These are phyloP conservation scores for Pachysandra terminalis DNA, from an alignment of 164 flowering plant genomes.

Conservation along the genomic window DNA sequence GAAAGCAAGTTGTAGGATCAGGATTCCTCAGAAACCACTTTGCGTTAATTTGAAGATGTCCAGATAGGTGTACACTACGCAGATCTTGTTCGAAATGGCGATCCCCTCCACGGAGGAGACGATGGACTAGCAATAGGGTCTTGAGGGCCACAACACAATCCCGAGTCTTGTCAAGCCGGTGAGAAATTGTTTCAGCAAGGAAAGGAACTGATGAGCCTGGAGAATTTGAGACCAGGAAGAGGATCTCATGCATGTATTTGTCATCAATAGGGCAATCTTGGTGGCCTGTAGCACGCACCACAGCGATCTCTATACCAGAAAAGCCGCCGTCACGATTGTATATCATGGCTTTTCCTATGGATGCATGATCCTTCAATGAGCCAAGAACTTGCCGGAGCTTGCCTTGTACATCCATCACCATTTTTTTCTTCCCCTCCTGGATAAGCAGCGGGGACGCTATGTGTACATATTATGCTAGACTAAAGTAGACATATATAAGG, in stretches of 20 bases:
- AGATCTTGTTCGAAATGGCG: slow-evolving; percentile 54
- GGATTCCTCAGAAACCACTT: slow-evolving; percentile 25
- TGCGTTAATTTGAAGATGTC: slow-evolving; percentile 39
- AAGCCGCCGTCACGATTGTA: slow-evolving; percentile 34
- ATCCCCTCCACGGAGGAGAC: slow-evolving; percentile 64
- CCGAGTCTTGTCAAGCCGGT: slow-evolving; percentile 49
- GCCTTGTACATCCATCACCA: slow-evolving; percentile 27
- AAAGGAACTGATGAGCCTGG: slow-evolving; percentile 40
- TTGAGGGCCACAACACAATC: slow-evolving; percentile 64
- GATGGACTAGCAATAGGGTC: slow-evolving; percentile 54
- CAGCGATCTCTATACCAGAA: slow-evolving; percentile 55
- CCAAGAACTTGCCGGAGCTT: slow-evolving; percentile 60
- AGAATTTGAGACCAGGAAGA: slow-evolving; percentile 59
- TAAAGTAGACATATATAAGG: not conserved
- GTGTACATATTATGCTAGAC: not conserved
- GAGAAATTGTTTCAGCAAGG: slow-evolving; percentile 45
- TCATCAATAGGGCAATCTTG: slow-evolving; percentile 54
- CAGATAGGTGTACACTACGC: slow-evolving; percentile 27
- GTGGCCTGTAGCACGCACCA: slow-evolving; percentile 67
- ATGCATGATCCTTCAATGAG: slow-evolving; percentile 65
- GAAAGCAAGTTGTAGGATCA: slow-evolving; percentile 25
- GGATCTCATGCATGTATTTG: slow-evolving; percentile 57
- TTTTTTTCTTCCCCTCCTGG: slow-evolving; percentile 1
- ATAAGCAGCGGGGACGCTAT: not conserved
- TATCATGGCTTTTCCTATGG: slow-evolving; percentile 62